These are phyloP conservation scores for Plasmodium coatneyi DNA, from an alignment of 169 alveolate genomes.

Conservation along the genomic window DNA sequence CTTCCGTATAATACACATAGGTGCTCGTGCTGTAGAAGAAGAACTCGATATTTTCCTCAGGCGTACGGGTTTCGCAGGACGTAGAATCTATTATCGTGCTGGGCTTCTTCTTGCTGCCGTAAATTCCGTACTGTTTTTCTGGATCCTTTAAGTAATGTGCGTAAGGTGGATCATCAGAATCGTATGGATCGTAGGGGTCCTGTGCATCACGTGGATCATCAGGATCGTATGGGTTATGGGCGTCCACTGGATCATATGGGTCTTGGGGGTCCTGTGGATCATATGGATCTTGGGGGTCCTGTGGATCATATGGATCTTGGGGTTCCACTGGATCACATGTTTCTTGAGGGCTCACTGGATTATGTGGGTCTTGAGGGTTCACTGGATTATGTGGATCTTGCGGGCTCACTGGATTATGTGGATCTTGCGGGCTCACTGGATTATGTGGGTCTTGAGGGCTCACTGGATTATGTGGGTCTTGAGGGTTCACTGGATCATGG, in stretches of 20 bases:
- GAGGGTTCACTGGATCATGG: too few species aligned
- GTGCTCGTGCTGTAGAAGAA: neutral
- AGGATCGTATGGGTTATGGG: neutral
- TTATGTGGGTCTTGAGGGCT: too few species aligned
- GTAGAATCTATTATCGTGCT: neutral
- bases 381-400: too few species aligned
- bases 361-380: too few species aligned
- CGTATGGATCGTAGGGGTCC: neutral
- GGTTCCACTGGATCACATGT: neutral
- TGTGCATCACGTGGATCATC: neutral
- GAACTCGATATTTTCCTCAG: neutral
- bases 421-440: too few species aligned
- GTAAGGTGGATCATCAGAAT: neutral
- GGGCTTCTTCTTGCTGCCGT: neutral
- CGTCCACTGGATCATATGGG: neutral
- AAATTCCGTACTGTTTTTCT: neutral
- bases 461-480: too few species aligned
- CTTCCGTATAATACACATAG: neutral
- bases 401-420: too few species aligned
- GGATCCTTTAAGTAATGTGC: neutral
- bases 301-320: neutral
- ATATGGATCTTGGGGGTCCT: neutral
- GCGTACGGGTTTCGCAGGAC: neutral
- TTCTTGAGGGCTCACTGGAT: too few species aligned
- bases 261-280: neutral